These are phyloP conservation scores for Barnettozyma vustinii DNA, from an alignment of 805 yeast species.

Conservation along the genomic window DNA sequence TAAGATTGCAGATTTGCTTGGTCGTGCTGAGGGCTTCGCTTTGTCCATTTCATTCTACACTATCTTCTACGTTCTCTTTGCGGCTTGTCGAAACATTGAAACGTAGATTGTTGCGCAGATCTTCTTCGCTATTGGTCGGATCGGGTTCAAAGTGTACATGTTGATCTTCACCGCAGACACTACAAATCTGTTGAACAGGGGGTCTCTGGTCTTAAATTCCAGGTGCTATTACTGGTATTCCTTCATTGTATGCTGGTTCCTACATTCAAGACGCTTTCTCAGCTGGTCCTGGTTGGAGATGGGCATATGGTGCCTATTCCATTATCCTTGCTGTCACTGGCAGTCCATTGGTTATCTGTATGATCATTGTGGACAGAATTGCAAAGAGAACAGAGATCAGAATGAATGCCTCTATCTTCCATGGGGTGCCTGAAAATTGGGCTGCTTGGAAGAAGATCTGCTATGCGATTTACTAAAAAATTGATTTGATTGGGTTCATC, in stretches of 20 bases:
- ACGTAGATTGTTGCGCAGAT: constrained; percentile 32
- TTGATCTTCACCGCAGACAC: constrained; percentile 35
- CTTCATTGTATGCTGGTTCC: constrained; percentile 26
- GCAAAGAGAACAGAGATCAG: constrained; percentile 13
- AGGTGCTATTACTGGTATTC: constrained; percentile 27
- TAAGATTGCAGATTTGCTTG: constrained; percentile 33
- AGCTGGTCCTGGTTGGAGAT: constrained; percentile 38
- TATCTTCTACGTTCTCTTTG: constrained; percentile 30
- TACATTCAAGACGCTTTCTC: constrained; percentile 27
- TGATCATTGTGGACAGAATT: constrained; percentile 22
- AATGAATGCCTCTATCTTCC: constrained; percentile 10
- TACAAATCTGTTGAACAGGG: constrained; percentile 33
- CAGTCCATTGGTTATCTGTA: constrained; percentile 19
- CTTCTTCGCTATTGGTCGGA: constrained; percentile 33
- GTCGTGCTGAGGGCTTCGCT: constrained; percentile 34
- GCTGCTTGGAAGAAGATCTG: constrained; percentile 10
- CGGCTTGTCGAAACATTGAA: constrained; percentile 29
- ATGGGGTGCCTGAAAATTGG: constrained; percentile 17
- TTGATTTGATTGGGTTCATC: constrained; percentile 24
- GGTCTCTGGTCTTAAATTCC: constrained; percentile 34
- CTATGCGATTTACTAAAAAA: constrained; percentile 14
- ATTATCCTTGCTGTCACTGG: constrained; percentile 28
- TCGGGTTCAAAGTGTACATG: constrained; percentile 32
- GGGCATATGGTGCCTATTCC: constrained; percentile 44
- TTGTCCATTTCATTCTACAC: constrained; percentile 28